Evolutionary conservation across 148 eudicot species (phyloP).

Genomic region (Chenopodium formosanum): DNA sequence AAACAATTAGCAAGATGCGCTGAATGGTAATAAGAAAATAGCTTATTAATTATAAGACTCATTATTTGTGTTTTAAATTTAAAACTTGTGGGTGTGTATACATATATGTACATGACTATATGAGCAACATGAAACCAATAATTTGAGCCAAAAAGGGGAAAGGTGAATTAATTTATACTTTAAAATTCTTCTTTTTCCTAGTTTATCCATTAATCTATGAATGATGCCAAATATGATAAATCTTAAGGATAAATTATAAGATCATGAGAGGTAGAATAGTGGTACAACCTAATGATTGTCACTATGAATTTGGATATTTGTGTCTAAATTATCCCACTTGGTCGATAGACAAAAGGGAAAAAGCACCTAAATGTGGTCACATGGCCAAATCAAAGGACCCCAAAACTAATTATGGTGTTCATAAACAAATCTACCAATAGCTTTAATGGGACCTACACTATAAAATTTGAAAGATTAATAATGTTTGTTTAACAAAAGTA

Average conservation of each 20-base stretch:
- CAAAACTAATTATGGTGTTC: slow-evolving; percentile 1
- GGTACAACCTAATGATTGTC: slow-evolving; percentile 20
- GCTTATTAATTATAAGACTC: too few species aligned
- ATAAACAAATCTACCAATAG: slow-evolving; percentile 5
- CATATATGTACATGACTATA: too few species aligned
- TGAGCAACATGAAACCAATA: too few species aligned
- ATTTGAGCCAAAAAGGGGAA: too few species aligned
- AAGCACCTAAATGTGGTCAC: slow-evolving; percentile 21
- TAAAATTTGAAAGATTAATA: neutral
- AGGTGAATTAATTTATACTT: too few species aligned
- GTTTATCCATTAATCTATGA: neutral
- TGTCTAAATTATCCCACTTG: slow-evolving; percentile 14
- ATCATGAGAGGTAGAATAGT: slow-evolving; percentile 16
- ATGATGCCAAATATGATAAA: neutral
- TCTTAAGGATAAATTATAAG: neutral
- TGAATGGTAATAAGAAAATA: too few species aligned
- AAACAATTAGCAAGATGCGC: too few species aligned
- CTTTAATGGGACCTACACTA: slow-evolving; percentile 7
- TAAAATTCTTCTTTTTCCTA: too few species aligned
- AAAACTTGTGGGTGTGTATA: too few species aligned
- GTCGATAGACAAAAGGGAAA: slow-evolving; percentile 14
- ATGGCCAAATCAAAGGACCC: slow-evolving; percentile 19
- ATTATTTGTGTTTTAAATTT: too few species aligned
- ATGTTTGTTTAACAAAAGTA: too few species aligned
- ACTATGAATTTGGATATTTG: slow-evolving; percentile 16